These are phyloP conservation scores for Trypanosoma scelopori DNA, from an alignment of 208 protist genomes.

Conservation along the genomic window DNA sequence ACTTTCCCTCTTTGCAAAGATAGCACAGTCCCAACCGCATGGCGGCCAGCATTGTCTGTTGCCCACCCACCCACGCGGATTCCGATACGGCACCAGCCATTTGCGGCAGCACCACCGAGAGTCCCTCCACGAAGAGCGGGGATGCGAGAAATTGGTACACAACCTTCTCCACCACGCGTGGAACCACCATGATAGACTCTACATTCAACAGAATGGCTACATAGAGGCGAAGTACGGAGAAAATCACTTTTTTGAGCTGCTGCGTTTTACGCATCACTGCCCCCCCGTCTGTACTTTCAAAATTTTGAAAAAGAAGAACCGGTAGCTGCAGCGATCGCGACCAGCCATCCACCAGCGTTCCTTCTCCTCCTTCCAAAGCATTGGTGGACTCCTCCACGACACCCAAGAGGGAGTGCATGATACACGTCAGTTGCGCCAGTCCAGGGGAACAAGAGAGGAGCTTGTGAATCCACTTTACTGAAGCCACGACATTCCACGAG, in stretches of 20 bases:
- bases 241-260: constrained; percentile 49
- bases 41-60: constrained; percentile 26
- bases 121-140: constrained; percentile 71
- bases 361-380: background rate
- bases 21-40: constrained; percentile 28
- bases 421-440: constrained; percentile 68
- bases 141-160: constrained; percentile 66
- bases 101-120: constrained; percentile 35
- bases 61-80: constrained; percentile 28
- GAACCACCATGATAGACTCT: constrained; percentile 51
- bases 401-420: constrained; percentile 32
- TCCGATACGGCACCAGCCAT: constrained; percentile 34
- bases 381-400: background rate
- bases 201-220: constrained; percentile 48
- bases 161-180: constrained; percentile 39
- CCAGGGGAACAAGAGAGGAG: constrained; percentile 62
- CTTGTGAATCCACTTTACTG: constrained; percentile 44
- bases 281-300: constrained; percentile 25
- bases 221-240: constrained; percentile 56
- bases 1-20: constrained; percentile 13
- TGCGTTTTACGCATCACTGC: constrained; percentile 38
- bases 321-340: constrained; percentile 66
- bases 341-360: constrained; percentile 30
- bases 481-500: constrained; percentile 38
- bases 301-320: constrained; percentile 46